These are phyloP conservation scores for Gigaspora rosea DNA, from an alignment of 192 early-diverging fungal species.

Conservation along the genomic window DNA sequence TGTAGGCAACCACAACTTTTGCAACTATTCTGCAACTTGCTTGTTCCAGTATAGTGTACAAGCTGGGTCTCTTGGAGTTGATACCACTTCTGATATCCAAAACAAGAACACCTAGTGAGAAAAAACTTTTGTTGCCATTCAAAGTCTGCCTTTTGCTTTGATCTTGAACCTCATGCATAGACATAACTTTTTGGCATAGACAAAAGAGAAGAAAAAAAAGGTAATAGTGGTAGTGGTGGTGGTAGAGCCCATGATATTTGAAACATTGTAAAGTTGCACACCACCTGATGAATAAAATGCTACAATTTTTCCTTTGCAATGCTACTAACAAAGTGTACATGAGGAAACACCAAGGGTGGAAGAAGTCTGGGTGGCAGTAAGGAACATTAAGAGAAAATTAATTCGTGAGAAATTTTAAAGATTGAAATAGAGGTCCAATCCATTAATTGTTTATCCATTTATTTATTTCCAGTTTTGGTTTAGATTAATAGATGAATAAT, in stretches of 20 bases:
- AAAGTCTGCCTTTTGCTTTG: constrained; percentile 5
- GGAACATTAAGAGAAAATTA: constrained; percentile 3
- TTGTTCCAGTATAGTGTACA: constrained; percentile 26
- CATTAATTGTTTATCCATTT: too few species aligned
- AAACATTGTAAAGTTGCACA: constrained; percentile 9
- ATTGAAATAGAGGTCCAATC: not conserved
- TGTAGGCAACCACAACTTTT: not conserved
- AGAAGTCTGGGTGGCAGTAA: constrained; percentile 11
- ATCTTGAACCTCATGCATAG: not conserved
- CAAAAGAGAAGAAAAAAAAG: too few species aligned
- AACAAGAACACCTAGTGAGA: constrained; percentile 6
- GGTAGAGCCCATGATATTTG: not conserved
- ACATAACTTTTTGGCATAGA: not conserved
- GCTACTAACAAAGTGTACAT: constrained; percentile 10
- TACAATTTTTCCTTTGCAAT: constrained; percentile 5
- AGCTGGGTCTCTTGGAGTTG: constrained; percentile 22
- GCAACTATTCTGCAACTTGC: not conserved
- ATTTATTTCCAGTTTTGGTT: too few species aligned
- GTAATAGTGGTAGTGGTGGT: too few species aligned
- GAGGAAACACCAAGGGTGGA: constrained; percentile 11
- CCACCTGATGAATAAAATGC: not conserved
- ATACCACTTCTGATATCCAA: constrained; percentile 16
- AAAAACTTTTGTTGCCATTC: not conserved
- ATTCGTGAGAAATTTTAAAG: not conserved
- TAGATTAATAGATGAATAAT: too few species aligned